Conservation (phyloP, 2,329 filamentous ascomycete genomes). For the Phaeosphaeriaceae sp. region DNA sequence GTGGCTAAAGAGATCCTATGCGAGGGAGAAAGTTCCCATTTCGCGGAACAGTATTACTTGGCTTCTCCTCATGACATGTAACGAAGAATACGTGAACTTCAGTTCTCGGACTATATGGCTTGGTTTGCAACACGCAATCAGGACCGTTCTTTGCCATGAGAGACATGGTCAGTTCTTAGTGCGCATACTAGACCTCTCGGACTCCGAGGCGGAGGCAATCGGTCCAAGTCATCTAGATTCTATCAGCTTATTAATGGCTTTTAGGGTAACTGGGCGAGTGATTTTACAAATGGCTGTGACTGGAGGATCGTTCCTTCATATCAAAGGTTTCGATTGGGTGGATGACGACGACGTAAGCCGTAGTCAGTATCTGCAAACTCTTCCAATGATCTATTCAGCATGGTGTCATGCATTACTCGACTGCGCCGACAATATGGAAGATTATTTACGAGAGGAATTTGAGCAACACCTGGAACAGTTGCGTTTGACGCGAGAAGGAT, state of each 20-base stretch:
- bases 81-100: constrained; percentile 18
- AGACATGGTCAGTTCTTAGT: constrained; percentile 2
- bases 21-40: constrained; percentile 14
- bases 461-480: constrained; percentile 1
- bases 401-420: constrained; percentile 17
- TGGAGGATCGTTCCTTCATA: constrained; percentile 19
- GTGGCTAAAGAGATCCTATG: constrained; percentile 20
- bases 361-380: constrained; percentile 9
- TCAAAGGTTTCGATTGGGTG: constrained; percentile 23
- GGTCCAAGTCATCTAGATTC: constrained; percentile 6
- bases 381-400: constrained; percentile 17
- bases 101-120: constrained; percentile 13
- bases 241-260: constrained; percentile 11
- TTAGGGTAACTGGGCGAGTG: constrained; percentile 9
- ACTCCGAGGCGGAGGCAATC: background rate
- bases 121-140: constrained; percentile 17
- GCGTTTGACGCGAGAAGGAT: background rate
- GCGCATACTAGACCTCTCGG: constrained; percentile 7
- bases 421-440: constrained; percentile 10
- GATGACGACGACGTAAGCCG: constrained; percentile 14
- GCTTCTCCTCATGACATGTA: constrained; percentile 11
- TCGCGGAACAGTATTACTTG: constrained; percentile 23
- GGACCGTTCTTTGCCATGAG: constrained; percentile 13
- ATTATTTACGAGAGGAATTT: constrained; percentile 7
- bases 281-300: constrained; percentile 17